Conservation (phyloP, 2,329 filamentous ascomycete species). For the Dactylellina haptotyla region DNA sequence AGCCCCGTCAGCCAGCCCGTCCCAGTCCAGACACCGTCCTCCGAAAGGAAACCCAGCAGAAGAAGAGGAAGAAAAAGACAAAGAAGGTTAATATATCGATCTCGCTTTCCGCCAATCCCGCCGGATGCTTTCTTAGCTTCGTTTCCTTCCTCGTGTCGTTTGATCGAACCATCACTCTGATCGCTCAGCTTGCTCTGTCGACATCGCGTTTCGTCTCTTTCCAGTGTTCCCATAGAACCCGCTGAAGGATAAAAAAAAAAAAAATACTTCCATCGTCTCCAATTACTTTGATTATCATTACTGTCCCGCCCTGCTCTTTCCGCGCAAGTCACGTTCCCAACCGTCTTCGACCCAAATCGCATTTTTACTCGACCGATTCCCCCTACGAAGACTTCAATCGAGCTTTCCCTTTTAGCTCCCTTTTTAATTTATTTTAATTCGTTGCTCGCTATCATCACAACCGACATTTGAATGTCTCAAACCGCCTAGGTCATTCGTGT, state of each 20-base stretch:
- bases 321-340: no score
- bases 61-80: not conserved
- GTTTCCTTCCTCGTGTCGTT: not conserved
- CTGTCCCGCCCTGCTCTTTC: no score
- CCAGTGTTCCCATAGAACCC: no score
- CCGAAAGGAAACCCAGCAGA: not conserved
- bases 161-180: not conserved
- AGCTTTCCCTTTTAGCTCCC: conserved; percentile 6
- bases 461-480: conserved; percentile 47
- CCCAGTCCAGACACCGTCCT: not conserved
- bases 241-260: no score
- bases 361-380: no score
- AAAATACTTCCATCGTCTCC: no score
- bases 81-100: no score
- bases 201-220: conserved; percentile 28
- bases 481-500: conserved; percentile 39
- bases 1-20: not conserved
- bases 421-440: conserved; percentile 14
- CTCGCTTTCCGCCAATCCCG: no score
- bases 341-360: no score
- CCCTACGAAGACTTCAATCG: not conserved
- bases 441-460: not conserved
- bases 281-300: no score
- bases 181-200: not conserved
- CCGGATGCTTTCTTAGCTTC: not conserved